These are phyloP conservation scores for Fusarium pseudonygamai DNA, from an alignment of 2,329 filamentous ascomycete genomes.

Conservation along the genomic window DNA sequence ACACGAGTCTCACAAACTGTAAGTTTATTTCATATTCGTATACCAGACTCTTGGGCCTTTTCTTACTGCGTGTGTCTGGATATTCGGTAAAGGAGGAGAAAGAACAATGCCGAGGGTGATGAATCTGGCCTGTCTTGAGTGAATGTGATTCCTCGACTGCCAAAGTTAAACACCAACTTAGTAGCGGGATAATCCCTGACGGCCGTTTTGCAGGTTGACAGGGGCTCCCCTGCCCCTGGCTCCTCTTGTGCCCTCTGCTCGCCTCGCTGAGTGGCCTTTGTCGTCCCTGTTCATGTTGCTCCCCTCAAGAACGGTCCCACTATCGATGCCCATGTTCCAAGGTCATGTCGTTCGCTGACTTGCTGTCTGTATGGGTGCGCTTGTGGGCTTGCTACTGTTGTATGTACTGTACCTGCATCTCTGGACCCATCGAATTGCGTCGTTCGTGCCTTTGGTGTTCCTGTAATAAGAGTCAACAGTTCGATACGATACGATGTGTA, in stretches of 20 bases:
- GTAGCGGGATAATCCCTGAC: slow-evolving; percentile 26
- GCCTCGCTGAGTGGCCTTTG: slow-evolving; percentile 22
- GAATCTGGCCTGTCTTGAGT: not conserved
- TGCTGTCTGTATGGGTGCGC: slow-evolving; percentile 7
- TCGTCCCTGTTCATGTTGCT: slow-evolving; percentile 14
- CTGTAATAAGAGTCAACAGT: not conserved
- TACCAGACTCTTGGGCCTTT: slow-evolving; percentile 27
- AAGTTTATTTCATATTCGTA: not conserved
- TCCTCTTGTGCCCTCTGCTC: slow-evolving; percentile 17
- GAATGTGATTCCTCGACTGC: slow-evolving; percentile 17
- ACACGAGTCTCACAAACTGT: slow-evolving; percentile 14
- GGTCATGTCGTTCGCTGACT: slow-evolving; percentile 11
- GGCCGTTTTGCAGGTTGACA: slow-evolving; percentile 34
- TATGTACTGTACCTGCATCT: slow-evolving; percentile 38
- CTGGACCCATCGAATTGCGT: slow-evolving; percentile 13
- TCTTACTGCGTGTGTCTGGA: slow-evolving; percentile 9
- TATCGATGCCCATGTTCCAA: slow-evolving; percentile 19
- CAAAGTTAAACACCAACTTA: slow-evolving; percentile 12
- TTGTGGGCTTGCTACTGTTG: slow-evolving; percentile 6
- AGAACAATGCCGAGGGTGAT: not conserved
- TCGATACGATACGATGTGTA: not conserved
- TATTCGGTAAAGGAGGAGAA: not conserved
- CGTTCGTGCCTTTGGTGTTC: slow-evolving; percentile 8
- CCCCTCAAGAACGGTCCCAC: slow-evolving; percentile 20
- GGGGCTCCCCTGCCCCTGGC: slow-evolving; percentile 8